phyloP scores from a whole-genome alignment of 2,329 filamentous ascomycete species.

The Fusarium papillatum region DNA sequence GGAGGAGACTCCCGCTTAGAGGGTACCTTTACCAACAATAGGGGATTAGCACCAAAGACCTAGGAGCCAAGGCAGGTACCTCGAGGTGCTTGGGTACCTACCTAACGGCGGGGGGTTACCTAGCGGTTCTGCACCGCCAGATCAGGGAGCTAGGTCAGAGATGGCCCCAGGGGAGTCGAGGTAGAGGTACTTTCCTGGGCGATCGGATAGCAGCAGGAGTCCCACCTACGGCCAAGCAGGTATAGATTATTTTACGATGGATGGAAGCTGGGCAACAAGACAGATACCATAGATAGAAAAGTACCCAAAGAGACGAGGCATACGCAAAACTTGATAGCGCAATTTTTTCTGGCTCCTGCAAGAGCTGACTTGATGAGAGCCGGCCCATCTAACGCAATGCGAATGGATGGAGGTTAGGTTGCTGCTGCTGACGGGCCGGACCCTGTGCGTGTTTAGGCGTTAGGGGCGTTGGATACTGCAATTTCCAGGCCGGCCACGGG shows the following conservation, averaged over 20 bases:
- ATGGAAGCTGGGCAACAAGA: background rate
- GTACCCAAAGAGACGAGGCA: background rate
- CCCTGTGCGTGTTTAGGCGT: conserved; percentile 25
- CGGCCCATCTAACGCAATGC: conserved; percentile 22
- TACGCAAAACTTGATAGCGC: background rate
- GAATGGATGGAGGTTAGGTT: conserved; percentile 23
- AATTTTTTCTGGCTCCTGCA: background rate
- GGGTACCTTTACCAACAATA: conserved; percentile 26
- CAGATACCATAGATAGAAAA: background rate
- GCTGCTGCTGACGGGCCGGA: conserved; percentile 31
- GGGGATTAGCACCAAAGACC: conserved; percentile 23
- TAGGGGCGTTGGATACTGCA: conserved; percentile 39
- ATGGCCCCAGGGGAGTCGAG: conserved; percentile 19
- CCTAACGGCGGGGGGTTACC: conserved; percentile 15
- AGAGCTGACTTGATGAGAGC: background rate
- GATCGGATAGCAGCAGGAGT: conserved; percentile 26
- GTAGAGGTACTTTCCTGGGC: conserved; percentile 9
- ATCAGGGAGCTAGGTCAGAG: conserved; percentile 26
- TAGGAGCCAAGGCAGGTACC: conserved; percentile 29
- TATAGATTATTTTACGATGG: background rate
- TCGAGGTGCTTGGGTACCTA: conserved; percentile 29
- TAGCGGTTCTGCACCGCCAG: conserved; percentile 24
- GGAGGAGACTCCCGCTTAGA: conserved; percentile 24
- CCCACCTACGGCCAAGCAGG: background rate
- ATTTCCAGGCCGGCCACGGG: conserved; percentile 37